Percentiles rank a stretch among this genome's conserved stretches.
These are phyloP conservation scores for Tilletia walkeri DNA, from an alignment of 1,284 basidiomycete species.

Conservation along the genomic window DNA sequence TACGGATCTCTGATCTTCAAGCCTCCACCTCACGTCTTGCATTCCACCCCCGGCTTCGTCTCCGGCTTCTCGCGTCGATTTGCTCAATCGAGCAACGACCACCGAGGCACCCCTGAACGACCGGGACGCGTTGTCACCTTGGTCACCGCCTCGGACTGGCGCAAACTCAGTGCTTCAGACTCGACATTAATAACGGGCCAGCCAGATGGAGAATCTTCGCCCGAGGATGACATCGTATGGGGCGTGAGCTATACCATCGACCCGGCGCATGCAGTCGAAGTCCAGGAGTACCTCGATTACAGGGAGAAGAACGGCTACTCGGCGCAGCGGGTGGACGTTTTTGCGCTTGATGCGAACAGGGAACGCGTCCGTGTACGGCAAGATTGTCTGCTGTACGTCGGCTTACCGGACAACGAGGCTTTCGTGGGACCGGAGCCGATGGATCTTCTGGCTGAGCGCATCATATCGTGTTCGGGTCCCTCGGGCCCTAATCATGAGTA, in stretches of 20 bases:
- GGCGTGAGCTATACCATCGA: constrained; percentile 82
- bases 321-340: constrained; percentile 37
- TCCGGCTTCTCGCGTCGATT: constrained; percentile 82
- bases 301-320: constrained; percentile 69
- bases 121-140: constrained; percentile 79
- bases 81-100: constrained; percentile 81
- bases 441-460: constrained; percentile 66
- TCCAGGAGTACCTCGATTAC: constrained; percentile 77
- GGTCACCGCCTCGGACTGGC: constrained; percentile 80
- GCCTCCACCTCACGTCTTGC: constrained; percentile 52
- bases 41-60: constrained; percentile 67
- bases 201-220: constrained; percentile 60
- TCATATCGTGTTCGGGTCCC: constrained; percentile 73
- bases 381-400: constrained; percentile 70
- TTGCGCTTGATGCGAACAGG: constrained; percentile 57
- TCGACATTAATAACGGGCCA: constrained; percentile 53
- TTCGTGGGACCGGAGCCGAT: constrained; percentile 79
- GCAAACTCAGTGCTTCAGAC: constrained; percentile 39
- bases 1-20: constrained; percentile 54
- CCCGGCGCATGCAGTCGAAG: constrained; percentile 69
- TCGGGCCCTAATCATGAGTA: constrained; percentile 83
- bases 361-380: constrained; percentile 61
- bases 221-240: constrained; percentile 67
- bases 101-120: constrained; percentile 57
- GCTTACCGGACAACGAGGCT: constrained; percentile 72